A percentile compares a stretch with the other conserved stretches of the same genome.
These are phyloP conservation scores for Pseudonitzschia pungens DNA, from an alignment of 108 stramenopile species.

Conservation along the genomic window DNA sequence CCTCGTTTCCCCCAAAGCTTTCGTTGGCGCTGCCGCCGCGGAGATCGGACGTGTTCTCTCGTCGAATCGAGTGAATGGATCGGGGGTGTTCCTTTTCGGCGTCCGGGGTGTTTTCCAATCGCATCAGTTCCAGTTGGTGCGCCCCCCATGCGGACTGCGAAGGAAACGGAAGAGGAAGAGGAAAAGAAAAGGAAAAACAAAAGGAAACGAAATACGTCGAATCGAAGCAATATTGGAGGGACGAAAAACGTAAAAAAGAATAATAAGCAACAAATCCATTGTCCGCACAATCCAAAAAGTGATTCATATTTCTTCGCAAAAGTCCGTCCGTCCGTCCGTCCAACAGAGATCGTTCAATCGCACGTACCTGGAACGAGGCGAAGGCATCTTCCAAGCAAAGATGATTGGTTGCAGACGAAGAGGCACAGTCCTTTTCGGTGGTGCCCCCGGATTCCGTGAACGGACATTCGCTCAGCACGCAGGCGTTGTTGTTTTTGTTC, in stretches of 20 bases:
- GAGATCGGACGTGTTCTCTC: constrained; percentile 43
- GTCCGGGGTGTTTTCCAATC: constrained; percentile 49
- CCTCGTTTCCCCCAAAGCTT: too few species aligned
- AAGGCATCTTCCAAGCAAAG: constrained; percentile 75
- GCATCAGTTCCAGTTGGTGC: constrained; percentile 37
- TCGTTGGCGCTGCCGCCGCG: constrained; percentile 7
- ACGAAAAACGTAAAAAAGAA: too few species aligned
- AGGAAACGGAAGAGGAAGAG: too few species aligned
- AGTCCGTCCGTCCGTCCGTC: too few species aligned
- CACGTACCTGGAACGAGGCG: constrained; percentile 53
- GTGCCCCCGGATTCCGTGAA: constrained; percentile 21
- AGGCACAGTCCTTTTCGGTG: constrained; percentile 4
- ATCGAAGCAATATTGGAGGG: not conserved
- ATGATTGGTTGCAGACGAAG: constrained; percentile 41
- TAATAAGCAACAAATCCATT: too few species aligned
- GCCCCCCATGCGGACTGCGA: constrained; percentile 28
- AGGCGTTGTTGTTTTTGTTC: too few species aligned
- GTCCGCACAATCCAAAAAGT: too few species aligned
- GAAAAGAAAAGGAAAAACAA: too few species aligned
- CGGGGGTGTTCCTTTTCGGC: constrained; percentile 64
- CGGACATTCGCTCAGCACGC: constrained; percentile 50
- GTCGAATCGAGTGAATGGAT: constrained; percentile 80
- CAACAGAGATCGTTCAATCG: too few species aligned
- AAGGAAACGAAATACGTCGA: not conserved
- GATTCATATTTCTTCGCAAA: too few species aligned